Percentiles rank a stretch among this genome's conserved stretches.
Evolutionary conservation across 345 rosid species (phyloP).

Genomic region (Camelina laxa): DNA sequence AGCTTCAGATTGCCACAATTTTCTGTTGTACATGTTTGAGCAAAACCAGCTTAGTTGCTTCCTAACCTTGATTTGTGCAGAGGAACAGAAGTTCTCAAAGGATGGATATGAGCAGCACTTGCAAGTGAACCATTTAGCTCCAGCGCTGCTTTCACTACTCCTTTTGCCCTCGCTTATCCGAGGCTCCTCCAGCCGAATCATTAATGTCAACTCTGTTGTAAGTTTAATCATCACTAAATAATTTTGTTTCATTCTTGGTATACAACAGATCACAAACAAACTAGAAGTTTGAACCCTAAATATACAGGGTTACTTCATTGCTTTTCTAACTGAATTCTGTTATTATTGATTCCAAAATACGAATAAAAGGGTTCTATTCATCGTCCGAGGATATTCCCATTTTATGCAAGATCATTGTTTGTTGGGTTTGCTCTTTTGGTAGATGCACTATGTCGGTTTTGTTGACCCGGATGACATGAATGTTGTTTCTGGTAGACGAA

Average conservation of each 20-base stretch:
- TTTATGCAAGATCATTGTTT: constrained; percentile 20
- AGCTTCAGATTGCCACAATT: background rate
- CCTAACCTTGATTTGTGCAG: constrained; percentile 44
- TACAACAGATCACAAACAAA: background rate
- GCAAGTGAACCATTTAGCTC: constrained; percentile 98
- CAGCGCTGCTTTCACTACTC: constrained; percentile 76
- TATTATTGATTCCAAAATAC: background rate
- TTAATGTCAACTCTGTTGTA: constrained; percentile 92
- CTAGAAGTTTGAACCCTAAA: background rate
- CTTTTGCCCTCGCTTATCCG: constrained; percentile 87
- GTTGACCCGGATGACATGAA: constrained; percentile 93
- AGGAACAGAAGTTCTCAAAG: constrained; percentile 83
- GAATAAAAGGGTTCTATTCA: background rate
- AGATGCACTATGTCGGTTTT: constrained; percentile 95
- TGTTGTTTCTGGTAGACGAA: constrained; percentile 72
- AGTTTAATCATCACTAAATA: constrained; percentile 44
- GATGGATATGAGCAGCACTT: constrained; percentile 88
- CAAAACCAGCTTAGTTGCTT: constrained; percentile 24
- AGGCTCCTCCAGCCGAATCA: constrained; percentile 83
- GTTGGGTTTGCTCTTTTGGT: constrained; percentile 34
- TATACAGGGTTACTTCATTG: constrained; percentile 10
- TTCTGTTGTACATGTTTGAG: background rate
- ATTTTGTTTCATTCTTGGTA: background rate
- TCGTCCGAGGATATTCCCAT: background rate
- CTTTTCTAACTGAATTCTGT: no score